These are phyloP conservation scores for baker's yeast (Saccharomyces cerevisiae) DNA, from an alignment of 805 yeast species.

Conservation along the genomic window DNA sequence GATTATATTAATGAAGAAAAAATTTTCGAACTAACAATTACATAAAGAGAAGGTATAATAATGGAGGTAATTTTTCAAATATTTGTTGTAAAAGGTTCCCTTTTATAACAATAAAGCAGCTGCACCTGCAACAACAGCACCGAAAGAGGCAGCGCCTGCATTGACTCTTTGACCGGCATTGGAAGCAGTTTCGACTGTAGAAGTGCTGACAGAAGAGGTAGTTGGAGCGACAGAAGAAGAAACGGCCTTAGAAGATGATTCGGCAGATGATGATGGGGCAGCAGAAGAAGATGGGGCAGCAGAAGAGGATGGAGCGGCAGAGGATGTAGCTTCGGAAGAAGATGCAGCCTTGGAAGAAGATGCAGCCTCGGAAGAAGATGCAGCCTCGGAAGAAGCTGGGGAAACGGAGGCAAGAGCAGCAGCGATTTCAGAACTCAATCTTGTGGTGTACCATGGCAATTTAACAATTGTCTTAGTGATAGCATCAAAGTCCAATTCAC, in stretches of 20 bases:
- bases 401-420: conserved; percentile 3
- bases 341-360: conserved; percentile 1
- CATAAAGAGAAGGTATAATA: neutral
- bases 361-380: neutral
- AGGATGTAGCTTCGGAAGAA: conserved; percentile 3
- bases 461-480: conserved; percentile 25
- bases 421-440: conserved; percentile 15
- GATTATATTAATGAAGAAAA: neutral
- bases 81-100: neutral
- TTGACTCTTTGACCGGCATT: neutral
- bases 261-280: neutral
- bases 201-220: conserved; percentile 2
- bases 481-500: conserved; percentile 19
- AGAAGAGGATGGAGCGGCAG: conserved; percentile 1
- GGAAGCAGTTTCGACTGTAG: neutral
- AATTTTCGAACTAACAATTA: neutral
- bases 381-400: neutral
- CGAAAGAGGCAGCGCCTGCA: neutral
- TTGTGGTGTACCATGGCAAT: conserved; percentile 29
- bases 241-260: conserved; percentile 2
- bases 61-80: neutral
- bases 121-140: neutral
- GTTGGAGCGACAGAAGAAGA: conserved; percentile 4
- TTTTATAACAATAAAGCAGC: neutral
- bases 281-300: conserved; percentile 2